Evolutionary conservation across 305 asterid genomes (phyloP).

Genomic region (Solanum hybrid): DNA sequence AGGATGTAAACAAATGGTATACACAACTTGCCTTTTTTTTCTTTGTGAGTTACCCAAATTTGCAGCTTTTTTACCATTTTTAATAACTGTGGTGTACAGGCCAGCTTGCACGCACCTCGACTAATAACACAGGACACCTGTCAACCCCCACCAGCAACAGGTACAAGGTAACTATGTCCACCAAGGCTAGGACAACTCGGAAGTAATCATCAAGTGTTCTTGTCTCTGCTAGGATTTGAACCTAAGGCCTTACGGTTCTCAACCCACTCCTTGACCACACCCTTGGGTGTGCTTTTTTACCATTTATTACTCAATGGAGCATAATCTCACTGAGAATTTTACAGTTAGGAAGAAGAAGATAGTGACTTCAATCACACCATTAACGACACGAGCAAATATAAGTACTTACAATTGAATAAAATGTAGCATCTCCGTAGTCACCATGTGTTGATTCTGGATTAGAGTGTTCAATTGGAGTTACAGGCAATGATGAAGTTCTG

Average conservation of each 20-base stretch:
- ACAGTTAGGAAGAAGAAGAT: background rate
- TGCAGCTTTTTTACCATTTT: background rate
- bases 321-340: background rate
- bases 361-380: background rate
- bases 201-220: background rate
- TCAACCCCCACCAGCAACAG: background rate
- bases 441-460: constrained; percentile 84
- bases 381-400: background rate
- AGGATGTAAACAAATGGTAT: background rate
- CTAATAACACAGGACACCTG: background rate
- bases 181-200: background rate
- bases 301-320: background rate
- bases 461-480: constrained; percentile 61
- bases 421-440: constrained; percentile 22
- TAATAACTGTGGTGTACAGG: background rate
- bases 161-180: background rate
- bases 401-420: constrained; percentile 42
- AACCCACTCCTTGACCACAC: background rate
- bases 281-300: background rate
- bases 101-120: background rate
- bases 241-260: background rate
- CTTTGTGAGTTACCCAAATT: background rate
- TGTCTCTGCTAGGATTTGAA: background rate
- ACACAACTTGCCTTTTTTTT: background rate
- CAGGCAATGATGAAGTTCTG: constrained; percentile 69